phyloP scores from a whole-genome alignment of 306 rosid genomes.

The Begonia peltatifolia region DNA sequence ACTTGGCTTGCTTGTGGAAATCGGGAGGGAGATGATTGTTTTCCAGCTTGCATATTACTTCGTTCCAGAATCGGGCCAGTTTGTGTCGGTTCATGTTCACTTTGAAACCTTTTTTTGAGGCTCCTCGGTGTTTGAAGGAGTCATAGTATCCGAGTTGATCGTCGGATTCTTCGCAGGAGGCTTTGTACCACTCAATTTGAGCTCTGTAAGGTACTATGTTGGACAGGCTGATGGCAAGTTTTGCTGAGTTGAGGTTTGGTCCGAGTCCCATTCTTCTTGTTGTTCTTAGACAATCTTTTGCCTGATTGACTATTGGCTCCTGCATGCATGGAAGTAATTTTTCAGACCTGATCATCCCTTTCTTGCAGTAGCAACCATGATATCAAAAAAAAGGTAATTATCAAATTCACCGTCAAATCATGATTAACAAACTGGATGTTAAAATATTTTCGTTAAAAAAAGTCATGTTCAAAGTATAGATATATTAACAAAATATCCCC shows the following conservation, averaged over 20 bases:
- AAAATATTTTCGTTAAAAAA: no score
- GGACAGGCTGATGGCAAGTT: constrained; percentile 43
- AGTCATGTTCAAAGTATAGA: no score
- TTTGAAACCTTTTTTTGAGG: constrained; percentile 26
- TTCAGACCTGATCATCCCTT: no score
- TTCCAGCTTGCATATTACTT: constrained; percentile 40
- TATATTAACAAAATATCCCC: no score
- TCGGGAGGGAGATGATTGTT: constrained; percentile 47
- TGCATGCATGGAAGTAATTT: constrained; percentile 3
- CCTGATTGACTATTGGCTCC: constrained; percentile 28
- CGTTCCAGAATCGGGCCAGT: constrained; percentile 62
- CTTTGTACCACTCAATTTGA: constrained; percentile 73
- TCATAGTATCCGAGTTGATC: constrained; percentile 67
- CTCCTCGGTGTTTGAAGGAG: constrained; percentile 42
- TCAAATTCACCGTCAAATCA: no score
- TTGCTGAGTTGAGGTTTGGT: constrained; percentile 43
- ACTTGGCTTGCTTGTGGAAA: constrained; percentile 31
- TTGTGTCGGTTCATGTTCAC: constrained; percentile 45
- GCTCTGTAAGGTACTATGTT: constrained; percentile 54
- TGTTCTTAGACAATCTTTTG: constrained; percentile 48
- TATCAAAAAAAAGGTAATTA: no score
- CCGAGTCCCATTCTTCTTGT: constrained; percentile 53
- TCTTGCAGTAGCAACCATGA: no score
- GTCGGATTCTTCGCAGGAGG: constrained; percentile 33
- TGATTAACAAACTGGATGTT: no score